These are phyloP conservation scores for Aspergillus awamori DNA, from an alignment of 2,329 filamentous ascomycete genomes.

Conservation along the genomic window DNA sequence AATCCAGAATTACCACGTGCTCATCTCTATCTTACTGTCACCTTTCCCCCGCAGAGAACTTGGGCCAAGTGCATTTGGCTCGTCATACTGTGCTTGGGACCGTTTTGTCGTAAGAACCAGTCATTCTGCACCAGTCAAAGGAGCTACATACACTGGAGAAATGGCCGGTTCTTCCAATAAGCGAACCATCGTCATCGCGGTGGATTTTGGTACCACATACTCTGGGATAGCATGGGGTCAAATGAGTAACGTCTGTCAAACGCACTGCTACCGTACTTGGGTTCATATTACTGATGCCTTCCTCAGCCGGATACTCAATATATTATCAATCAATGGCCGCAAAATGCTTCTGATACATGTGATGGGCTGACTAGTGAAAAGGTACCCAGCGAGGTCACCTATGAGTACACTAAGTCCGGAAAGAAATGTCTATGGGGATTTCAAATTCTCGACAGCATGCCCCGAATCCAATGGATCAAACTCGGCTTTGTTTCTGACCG, in stretches of 20 bases:
- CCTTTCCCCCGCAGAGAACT: no score
- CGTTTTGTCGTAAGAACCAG: no score
- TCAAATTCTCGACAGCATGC: slow-evolving; percentile 21
- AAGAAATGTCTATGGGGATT: slow-evolving; percentile 22
- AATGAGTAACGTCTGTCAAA: slow-evolving; percentile 20
- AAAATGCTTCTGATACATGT: slow-evolving; percentile 1
- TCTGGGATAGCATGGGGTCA: slow-evolving; percentile 27
- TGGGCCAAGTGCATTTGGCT: no score
- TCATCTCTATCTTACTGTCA: no score
- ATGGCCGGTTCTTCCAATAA: background rate
- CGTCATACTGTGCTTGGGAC: no score
- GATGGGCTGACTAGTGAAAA: slow-evolving; percentile 28
- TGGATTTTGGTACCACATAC: slow-evolving; percentile 31
- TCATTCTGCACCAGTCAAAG: background rate
- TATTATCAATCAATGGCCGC: slow-evolving; percentile 27
- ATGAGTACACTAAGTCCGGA: slow-evolving; percentile 10
- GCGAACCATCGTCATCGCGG: slow-evolving; percentile 19
- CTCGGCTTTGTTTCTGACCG: slow-evolving; percentile 21
- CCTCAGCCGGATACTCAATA: slow-evolving; percentile 21
- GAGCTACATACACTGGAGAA: background rate
- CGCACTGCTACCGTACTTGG: background rate
- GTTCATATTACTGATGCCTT: background rate
- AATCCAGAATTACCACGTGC: no score
- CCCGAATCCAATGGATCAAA: slow-evolving; percentile 29
- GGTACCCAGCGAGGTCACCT: slow-evolving; percentile 24